phyloP scores from a whole-genome alignment of 345 rosid genomes.

The Euphorbia tirucalli region DNA sequence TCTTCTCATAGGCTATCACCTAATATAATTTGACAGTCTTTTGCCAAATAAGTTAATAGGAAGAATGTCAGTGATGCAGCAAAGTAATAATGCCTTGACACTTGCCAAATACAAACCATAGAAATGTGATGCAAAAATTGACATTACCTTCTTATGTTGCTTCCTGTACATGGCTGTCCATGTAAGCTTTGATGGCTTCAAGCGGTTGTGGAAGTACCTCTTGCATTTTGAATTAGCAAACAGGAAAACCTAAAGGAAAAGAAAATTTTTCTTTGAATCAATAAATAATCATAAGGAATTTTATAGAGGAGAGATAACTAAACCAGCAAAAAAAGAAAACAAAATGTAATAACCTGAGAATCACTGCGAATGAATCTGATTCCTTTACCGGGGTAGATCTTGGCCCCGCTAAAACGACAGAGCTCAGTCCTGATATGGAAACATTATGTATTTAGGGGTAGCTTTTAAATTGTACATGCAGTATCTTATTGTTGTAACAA shows the following conservation, averaged over 20 bases:
- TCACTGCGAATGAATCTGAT: slow-evolving; percentile 31
- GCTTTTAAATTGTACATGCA: not conserved
- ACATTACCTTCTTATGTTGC: slow-evolving; percentile 35
- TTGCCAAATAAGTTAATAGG: not conserved
- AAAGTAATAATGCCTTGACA: not conserved
- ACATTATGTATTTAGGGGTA: not conserved
- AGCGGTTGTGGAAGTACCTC: slow-evolving; percentile 37
- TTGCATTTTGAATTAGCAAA: slow-evolving; percentile 39
- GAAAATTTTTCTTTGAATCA: not conserved
- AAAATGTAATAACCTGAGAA: slow-evolving; percentile 22
- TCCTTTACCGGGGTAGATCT: slow-evolving; percentile 34
- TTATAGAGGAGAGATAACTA: not conserved
- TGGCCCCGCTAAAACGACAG: slow-evolving; percentile 33
- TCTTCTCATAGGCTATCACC: not conserved
- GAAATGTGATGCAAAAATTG: not conserved
- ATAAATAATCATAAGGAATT: not conserved
- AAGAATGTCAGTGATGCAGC: not conserved
- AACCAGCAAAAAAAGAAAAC: not conserved
- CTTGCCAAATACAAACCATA: not conserved
- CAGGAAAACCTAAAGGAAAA: slow-evolving; percentile 26
- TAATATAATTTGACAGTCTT: not conserved
- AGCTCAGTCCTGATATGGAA: slow-evolving; percentile 24
- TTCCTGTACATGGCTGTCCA: slow-evolving; percentile 40
- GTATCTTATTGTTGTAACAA: not conserved
- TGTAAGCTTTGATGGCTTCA: slow-evolving; percentile 39